phyloP scores from a whole-genome alignment of 768 basidiomycete genomes.

The Candolleomyces aberdarensis region DNA sequence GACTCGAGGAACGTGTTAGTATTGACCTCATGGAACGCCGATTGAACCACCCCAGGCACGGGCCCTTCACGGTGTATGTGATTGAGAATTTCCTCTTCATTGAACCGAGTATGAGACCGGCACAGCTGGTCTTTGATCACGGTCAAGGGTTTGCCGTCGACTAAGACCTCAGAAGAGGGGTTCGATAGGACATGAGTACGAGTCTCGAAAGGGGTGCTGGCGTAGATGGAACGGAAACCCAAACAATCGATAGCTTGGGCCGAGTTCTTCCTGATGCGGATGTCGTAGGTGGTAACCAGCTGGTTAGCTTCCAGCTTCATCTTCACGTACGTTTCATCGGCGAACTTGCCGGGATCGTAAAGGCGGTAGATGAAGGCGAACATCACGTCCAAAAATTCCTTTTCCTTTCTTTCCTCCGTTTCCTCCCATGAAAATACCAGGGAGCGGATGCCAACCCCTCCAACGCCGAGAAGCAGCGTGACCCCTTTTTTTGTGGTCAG shows the following conservation, averaged over 20 bases:
- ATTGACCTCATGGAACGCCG: not conserved
- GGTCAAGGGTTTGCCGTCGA: not conserved
- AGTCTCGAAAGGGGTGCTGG: not conserved
- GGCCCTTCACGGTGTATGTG: not conserved
- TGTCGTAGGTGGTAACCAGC: no score
- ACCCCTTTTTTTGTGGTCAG: not conserved
- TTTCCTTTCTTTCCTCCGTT: no score
- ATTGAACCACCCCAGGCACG: not conserved
- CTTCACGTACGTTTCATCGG: no score
- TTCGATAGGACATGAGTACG: not conserved
- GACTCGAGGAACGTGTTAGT: not conserved
- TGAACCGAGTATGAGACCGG: not conserved
- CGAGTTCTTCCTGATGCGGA: no score
- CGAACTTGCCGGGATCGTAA: no score
- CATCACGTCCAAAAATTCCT: no score
- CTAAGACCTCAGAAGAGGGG: not conserved
- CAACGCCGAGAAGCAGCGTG: not conserved
- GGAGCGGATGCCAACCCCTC: not conserved
- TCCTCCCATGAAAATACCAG: no score
- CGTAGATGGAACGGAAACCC: not conserved
- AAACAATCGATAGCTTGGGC: no score
- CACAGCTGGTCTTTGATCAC: conserved; percentile 2
- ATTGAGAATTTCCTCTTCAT: not conserved
- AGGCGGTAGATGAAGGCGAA: no score
- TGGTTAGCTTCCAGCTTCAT: no score